Percentiles rank a stretch among this genome's conserved stretches.
phyloP scores from a whole-genome alignment of 2,329 filamentous ascomycete genomes.

The Claviceps pazoutovae region DNA sequence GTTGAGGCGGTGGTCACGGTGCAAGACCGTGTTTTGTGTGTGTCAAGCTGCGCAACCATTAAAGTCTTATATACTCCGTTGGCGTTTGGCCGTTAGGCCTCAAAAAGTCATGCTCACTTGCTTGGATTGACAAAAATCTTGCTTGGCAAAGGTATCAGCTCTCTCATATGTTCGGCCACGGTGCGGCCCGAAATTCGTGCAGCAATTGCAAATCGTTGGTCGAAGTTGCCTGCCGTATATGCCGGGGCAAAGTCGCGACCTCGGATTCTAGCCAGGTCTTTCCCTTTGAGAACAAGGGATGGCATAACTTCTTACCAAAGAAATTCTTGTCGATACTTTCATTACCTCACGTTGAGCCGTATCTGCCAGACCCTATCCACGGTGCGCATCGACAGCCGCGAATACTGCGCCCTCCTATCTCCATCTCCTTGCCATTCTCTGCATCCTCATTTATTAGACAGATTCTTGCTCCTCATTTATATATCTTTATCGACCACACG shows the following conservation, averaged over 20 bases:
- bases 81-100: neutral
- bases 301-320: too few relatives aligned
- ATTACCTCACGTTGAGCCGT: too few relatives aligned
- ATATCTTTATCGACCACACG: neutral
- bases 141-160: too few relatives aligned
- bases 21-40: neutral
- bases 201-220: neutral
- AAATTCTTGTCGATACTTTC: too few relatives aligned
- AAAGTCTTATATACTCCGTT: neutral
- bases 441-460: too few relatives aligned
- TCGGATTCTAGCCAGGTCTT: neutral
- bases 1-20: constrained; percentile 9
- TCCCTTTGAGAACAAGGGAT: too few relatives aligned
- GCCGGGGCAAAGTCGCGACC: neutral
- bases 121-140: too few relatives aligned
- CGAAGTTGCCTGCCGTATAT: neutral
- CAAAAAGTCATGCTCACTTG: too few relatives aligned
- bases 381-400: neutral
- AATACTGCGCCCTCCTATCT: neutral
- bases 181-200: too few relatives aligned
- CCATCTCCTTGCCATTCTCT: too few relatives aligned
- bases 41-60: neutral
- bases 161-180: too few relatives aligned
- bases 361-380: neutral
- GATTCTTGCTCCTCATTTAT: too few relatives aligned